Evolutionary conservation across 805 yeast genomes (phyloP), one percentile per base, ranked within the genome.

Genomic region (Komagataella phaffii): DNA sequence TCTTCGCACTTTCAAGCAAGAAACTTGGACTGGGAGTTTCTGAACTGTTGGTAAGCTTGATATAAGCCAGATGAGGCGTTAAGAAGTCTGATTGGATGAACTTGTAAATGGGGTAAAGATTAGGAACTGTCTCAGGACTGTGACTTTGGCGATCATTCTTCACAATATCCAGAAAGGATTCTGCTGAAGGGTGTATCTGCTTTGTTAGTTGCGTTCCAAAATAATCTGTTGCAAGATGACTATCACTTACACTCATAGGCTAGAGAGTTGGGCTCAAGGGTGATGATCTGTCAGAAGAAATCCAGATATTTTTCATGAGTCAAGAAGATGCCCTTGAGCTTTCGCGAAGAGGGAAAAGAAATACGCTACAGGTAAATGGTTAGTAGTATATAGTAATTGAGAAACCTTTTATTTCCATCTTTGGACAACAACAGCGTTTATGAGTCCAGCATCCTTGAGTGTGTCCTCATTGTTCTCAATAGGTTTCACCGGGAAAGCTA

Each of bases 41-140:
- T 36, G 74, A 66, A 56, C 75, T 72, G 40, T 76, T 75, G 6
- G 95, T 83, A 51, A 93, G 74, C 66, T 85, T 88, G 62, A 93
- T 70, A 64, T 91, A 93, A 0, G 98, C 97, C 54, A 80, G 78
- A 60, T 90, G 96, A 2, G 96, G 96, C 3, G 95, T 88, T 61
- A 89, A 67, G 55, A 84, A 83, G 53, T 86, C 90, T 7, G 88
- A 81, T 4, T 84, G 75, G 56, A 88, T 77, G 54, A 79, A 81
- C 21, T 86, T 75, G 67, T 77, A 88, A 12, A 93, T 80, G 3
- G 96, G 96, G 62, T 85, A 88, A 60, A 88, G 68, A 63, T 89
- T 91, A 46, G 83, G 82, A 1, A 66, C 50, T 3, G 55, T 59
- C 7, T 60, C 66, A 24, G 44, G 50, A 1, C 52, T 36, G n/a